Conservation (phyloP, 495 filamentous ascomycete genomes). For the Acidomyces sp. region DNA sequence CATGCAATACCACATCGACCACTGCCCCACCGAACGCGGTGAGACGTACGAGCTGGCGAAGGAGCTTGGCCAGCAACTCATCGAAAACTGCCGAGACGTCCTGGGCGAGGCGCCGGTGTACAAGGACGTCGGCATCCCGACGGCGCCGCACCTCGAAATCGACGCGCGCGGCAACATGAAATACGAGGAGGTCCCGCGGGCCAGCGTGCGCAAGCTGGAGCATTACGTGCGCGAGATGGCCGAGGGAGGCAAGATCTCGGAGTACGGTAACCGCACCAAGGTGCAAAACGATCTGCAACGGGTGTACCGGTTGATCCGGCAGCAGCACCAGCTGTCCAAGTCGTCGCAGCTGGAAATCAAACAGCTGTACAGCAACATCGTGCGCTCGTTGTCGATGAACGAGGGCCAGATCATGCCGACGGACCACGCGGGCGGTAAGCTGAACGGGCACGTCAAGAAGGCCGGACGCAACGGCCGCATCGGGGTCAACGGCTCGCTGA, state of each 20-base stretch:
- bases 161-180: conserved; percentile 80
- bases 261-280: conserved; percentile 96
- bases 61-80: conserved; percentile 84
- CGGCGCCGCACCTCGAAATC: conserved; percentile 78
- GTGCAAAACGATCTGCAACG: conserved; percentile 88
- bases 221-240: conserved; percentile 99
- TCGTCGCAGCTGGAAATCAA: conserved; percentile 91
- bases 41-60: conserved; percentile 97
- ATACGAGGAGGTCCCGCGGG: conserved; percentile 76
- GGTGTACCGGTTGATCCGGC: conserved; percentile 93
- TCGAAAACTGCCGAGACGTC: conserved; percentile 94
- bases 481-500: conserved; percentile 42
- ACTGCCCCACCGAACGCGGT: conserved; percentile 90
- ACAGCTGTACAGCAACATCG: conserved; percentile 78
- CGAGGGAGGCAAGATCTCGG: conserved; percentile 91
- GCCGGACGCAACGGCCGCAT: conserved; percentile 44
- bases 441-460: conserved; percentile 49
- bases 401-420: conserved; percentile 89
- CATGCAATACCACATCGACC: conserved; percentile 99
- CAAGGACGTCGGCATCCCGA: conserved; percentile 89
- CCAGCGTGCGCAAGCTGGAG: conserved; percentile 89
- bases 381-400: conserved; percentile 89
- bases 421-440: conserved; percentile 48
- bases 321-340: conserved; percentile 93
- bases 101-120: conserved; percentile 70